A percentile compares a stretch with the other conserved stretches of the same genome.
These are phyloP conservation scores for Pleurotus djamor DNA, from an alignment of 768 basidiomycete genomes.

Conservation along the genomic window DNA sequence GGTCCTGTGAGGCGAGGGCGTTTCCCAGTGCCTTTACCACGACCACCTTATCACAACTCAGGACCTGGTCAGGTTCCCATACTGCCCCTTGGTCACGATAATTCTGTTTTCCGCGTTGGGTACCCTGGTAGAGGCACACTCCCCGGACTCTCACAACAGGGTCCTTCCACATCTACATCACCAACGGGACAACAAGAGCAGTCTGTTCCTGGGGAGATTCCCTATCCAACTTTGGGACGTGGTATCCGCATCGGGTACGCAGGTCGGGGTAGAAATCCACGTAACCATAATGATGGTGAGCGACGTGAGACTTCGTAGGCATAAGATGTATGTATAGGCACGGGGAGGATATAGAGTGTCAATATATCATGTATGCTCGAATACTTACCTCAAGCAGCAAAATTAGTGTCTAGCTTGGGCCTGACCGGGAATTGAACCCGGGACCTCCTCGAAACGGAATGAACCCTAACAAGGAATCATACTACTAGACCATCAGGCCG, in stretches of 20 bases:
- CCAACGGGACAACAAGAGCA: slow-evolving; percentile 1
- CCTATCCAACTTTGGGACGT: slow-evolving; percentile 18
- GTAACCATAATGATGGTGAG: slow-evolving; percentile 2
- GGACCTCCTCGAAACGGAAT: slow-evolving; percentile 67
- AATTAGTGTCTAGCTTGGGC: background rate
- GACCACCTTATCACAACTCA: slow-evolving; percentile 4
- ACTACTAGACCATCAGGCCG: slow-evolving; percentile 64
- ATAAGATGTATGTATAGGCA: too few relatives aligned
- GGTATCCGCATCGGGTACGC: slow-evolving; percentile 59
- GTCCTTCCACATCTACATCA: slow-evolving; percentile 3
- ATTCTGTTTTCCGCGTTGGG: slow-evolving; percentile 7
- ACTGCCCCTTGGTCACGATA: slow-evolving; percentile 5
- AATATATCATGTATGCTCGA: too few relatives aligned
- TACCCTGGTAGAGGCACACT: slow-evolving; percentile 8
- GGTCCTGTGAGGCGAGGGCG: slow-evolving; percentile 8
- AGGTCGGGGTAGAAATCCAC: slow-evolving; percentile 42
- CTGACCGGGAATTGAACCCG: slow-evolving; percentile 80
- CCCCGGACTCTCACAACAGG: background rate
- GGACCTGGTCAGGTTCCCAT: slow-evolving; percentile 11
- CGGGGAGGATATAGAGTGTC: too few relatives aligned
- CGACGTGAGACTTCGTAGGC: too few relatives aligned
- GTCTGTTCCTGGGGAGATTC: slow-evolving; percentile 29
- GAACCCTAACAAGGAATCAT: slow-evolving; percentile 63
- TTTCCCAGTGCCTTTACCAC: slow-evolving; percentile 9
- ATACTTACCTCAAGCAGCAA: background rate